Conservation (phyloP, 768 basidiomycete genomes). For the Gloeopeniophorella convolvens region DNA sequence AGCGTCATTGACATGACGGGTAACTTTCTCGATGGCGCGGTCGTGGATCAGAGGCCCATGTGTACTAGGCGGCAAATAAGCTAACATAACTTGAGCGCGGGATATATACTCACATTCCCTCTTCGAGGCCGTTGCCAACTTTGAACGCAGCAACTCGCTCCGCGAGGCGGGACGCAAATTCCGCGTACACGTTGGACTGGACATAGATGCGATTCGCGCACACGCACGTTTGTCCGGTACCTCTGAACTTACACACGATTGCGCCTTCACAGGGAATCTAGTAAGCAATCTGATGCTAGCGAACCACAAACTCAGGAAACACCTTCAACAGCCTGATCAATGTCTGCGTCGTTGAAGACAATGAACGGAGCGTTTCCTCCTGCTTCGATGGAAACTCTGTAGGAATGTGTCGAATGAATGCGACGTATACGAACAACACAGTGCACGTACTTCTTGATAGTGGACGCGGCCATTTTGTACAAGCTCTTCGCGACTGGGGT, state of each 20-base stretch:
- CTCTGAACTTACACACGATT: conserved; percentile 72
- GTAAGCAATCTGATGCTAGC: conserved; percentile 4
- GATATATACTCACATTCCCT: conserved; percentile 50
- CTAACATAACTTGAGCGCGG: not conserved
- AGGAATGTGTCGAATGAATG: not conserved
- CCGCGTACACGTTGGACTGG: conserved; percentile 85
- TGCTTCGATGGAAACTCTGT: conserved; percentile 70
- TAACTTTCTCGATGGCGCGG: conserved; percentile 80
- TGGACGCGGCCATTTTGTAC: conserved; percentile 64
- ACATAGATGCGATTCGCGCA: conserved; percentile 92
- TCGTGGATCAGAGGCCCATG: conserved; percentile 93
- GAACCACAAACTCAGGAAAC: conserved; percentile 19
- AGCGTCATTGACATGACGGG: conserved; percentile 83
- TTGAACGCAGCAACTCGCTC: conserved; percentile 80
- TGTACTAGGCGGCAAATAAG: conserved; percentile 44
- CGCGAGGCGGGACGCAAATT: conserved; percentile 82
- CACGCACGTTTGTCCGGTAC: conserved; percentile 77
- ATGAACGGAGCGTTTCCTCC: conserved; percentile 97
- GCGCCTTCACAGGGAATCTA: conserved; percentile 43
- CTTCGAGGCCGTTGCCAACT: conserved; percentile 81
- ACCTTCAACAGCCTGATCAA: conserved; percentile 89
- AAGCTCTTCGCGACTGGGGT: conserved; percentile 74
- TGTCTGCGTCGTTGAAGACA: conserved; percentile 92
- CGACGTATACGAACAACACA: no score
- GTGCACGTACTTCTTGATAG: conserved; percentile 67